Percentiles rank a stretch among this genome's conserved stretches.
Evolutionary conservation across 1,284 basidiomycete genomes (phyloP).

Genomic region (Cutaneotrichosporon arboriforme): DNA sequence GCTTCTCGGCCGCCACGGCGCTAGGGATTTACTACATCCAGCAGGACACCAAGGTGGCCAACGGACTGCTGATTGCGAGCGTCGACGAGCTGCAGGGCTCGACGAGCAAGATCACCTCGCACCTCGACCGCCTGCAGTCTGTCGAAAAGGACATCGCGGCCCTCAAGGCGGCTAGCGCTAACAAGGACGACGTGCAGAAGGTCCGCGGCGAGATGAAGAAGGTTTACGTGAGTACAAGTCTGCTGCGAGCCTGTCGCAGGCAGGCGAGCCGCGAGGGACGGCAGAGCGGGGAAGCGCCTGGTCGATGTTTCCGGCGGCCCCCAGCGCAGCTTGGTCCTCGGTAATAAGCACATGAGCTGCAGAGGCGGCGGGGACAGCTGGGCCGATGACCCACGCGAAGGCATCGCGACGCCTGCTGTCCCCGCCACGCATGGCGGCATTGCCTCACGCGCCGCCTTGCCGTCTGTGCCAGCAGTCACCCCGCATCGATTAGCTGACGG

Average conservation of each 20-base stretch:
- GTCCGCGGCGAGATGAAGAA: slow-evolving; percentile 77
- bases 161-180: slow-evolving; percentile 59
- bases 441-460: too few relatives aligned
- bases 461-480: too few relatives aligned
- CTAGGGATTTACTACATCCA: slow-evolving; percentile 80
- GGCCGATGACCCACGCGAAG: too few relatives aligned
- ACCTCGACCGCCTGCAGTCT: slow-evolving; percentile 74
- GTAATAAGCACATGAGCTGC: too few relatives aligned
- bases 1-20: slow-evolving; percentile 21
- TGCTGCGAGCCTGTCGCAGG: too few relatives aligned
- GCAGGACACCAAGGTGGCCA: slow-evolving; percentile 83
- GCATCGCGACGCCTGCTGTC: too few relatives aligned
- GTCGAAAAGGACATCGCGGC: slow-evolving; percentile 83
- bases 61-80: slow-evolving; percentile 72
- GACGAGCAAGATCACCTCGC: slow-evolving; percentile 76
- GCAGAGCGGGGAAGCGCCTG: neutral
- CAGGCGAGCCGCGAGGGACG: too few relatives aligned
- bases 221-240: slow-evolving; percentile 54
- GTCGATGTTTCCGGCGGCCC: neutral
- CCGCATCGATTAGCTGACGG: slow-evolving; percentile 5
- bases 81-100: slow-evolving; percentile 78
- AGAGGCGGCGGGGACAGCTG: too few relatives aligned
- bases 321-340: too few relatives aligned
- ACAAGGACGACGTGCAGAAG: slow-evolving; percentile 70
- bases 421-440: too few relatives aligned